phyloP scores from a whole-genome alignment of 768 basidiomycete species.

The Cystofilobasidium bisporidii region DNA sequence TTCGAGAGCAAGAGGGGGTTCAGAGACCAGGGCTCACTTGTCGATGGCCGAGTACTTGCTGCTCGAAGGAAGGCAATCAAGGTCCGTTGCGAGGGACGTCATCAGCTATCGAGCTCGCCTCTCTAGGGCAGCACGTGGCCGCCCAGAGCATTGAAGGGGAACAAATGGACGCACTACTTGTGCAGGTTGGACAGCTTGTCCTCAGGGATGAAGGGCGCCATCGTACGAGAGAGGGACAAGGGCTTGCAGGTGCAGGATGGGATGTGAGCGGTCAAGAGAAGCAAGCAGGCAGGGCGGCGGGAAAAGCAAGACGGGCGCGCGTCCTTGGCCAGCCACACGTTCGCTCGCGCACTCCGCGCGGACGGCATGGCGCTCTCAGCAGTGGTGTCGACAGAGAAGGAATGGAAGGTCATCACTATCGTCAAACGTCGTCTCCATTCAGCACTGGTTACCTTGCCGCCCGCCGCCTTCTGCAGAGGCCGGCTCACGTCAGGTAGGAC shows the following conservation, averaged over 20 bases:
- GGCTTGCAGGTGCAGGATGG: not conserved
- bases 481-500: constrained; percentile 41
- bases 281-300: no score
- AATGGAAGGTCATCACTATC: no score
- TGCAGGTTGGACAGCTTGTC: constrained; percentile 19
- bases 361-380: no score
- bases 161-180: constrained; percentile 16
- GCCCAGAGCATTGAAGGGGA: not conserved
- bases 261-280: not conserved
- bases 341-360: no score
- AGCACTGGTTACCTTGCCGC: not conserved
- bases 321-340: no score
- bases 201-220: constrained; percentile 12
- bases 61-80: not conserved
- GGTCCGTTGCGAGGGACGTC: not conserved
- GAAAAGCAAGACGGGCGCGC: no score
- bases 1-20: no score
- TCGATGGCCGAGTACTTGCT: constrained; percentile 28
- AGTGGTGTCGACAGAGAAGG: no score
- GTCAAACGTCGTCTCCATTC: no score
- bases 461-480: not conserved
- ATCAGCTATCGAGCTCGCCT: not conserved
- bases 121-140: no score
- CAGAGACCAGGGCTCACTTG: no score
- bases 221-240: not conserved